Evolutionary conservation across 257 asterid genomes (phyloP).

Genomic region (Primulina huaijiensis): DNA sequence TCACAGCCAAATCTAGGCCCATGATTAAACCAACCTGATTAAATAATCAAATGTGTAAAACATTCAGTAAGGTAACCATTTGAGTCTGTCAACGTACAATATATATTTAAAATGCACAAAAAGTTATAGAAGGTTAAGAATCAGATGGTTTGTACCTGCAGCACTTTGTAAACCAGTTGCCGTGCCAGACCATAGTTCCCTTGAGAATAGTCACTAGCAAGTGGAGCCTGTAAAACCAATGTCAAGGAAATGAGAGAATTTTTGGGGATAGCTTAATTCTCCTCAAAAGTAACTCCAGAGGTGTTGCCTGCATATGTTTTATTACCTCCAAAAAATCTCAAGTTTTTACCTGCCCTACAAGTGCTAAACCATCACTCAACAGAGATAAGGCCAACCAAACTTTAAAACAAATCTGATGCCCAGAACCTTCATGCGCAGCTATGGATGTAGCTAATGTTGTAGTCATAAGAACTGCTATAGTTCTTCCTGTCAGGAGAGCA

Average conservation of each 20-base stretch:
- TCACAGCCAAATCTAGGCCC: conserved; percentile 63
- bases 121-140: conserved; percentile 7
- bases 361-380: conserved; percentile 94
- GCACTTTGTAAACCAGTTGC: conserved; percentile 66
- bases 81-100: conserved; percentile 7
- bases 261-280: neutral
- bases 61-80: conserved; percentile 13
- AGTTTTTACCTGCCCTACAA: conserved; percentile 81
- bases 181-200: conserved; percentile 75
- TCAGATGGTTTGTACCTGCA: conserved; percentile 53
- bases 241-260: conserved; percentile 15
- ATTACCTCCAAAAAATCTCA: neutral
- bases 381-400: conserved; percentile 92
- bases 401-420: conserved; percentile 83
- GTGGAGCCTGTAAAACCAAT: conserved; percentile 68
- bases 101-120: neutral
- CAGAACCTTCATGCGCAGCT: conserved; percentile 92
- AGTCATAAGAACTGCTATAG: conserved; percentile 69
- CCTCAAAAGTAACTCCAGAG: conserved; percentile 4
- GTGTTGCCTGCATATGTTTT: neutral
- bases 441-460: conserved; percentile 85
- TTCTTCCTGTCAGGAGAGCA: conserved; percentile 73
- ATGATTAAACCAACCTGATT: conserved; percentile 61
- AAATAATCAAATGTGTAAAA: conserved; percentile 6
- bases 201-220: conserved; percentile 81